Evolutionary conservation across 139 green algal species (phyloP).

Genomic region (Mychonastes homosphaera): DNA sequence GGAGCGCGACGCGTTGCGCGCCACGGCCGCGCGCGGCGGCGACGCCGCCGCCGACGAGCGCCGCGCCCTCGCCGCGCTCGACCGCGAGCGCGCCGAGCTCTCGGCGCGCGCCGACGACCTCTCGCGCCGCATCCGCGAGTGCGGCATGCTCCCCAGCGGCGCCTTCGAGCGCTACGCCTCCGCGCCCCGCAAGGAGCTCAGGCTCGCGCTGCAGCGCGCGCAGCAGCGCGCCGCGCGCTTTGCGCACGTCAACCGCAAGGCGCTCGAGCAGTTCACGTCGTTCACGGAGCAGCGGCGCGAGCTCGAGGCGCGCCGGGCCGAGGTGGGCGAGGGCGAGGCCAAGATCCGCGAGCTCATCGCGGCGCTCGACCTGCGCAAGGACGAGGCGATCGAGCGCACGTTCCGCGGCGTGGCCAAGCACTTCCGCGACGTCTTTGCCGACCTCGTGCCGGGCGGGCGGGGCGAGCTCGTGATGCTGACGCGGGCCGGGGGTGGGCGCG

Average conservation of each 20-base stretch:
- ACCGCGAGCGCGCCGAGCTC: conserved; percentile 35
- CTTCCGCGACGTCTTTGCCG: conserved; percentile 78
- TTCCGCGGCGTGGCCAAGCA: conserved; percentile 94
- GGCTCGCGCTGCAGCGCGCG: conserved; percentile 45
- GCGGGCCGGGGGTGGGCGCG: conserved; percentile 2
- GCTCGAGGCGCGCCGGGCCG: conserved; percentile 42
- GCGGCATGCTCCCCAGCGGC: conserved; percentile 80
- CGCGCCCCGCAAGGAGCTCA: conserved; percentile 41
- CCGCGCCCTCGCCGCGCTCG: conserved; percentile 47
- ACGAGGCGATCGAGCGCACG: conserved; percentile 93
- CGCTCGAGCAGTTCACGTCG: conserved; percentile 88
- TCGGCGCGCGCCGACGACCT: conserved; percentile 52
- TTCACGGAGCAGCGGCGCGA: conserved; percentile 88
- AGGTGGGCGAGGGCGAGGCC: conserved; percentile 33
- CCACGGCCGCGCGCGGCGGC: neutral
- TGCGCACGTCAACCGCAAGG: conserved; percentile 88
- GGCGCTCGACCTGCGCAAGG: conserved; percentile 88
- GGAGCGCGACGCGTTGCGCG: conserved; percentile 8
- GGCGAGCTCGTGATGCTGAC: conserved; percentile 42
- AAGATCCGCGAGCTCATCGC: conserved; percentile 60
- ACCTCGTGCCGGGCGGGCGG: conserved; percentile 69
- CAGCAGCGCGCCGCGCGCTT: conserved; percentile 57
- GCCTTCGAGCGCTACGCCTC: conserved; percentile 65
- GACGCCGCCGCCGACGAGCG: conserved; percentile 23
- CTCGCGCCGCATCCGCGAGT: conserved; percentile 70